phyloP scores from a whole-genome alignment of 2,329 filamentous ascomycete genomes.

The Pseudofabraea citricarpa region DNA sequence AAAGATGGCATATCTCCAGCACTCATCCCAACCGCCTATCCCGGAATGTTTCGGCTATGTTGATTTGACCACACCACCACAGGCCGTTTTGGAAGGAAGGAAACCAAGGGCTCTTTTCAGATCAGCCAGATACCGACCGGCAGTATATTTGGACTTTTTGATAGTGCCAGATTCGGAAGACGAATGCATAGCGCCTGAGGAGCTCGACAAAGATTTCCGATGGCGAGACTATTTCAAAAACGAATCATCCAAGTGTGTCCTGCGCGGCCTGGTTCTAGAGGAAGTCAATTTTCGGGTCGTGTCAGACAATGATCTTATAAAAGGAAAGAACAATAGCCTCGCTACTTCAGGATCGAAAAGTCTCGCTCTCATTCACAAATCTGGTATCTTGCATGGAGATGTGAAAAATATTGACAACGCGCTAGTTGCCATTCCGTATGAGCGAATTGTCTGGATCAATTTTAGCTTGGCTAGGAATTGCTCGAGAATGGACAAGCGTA shows the following conservation, averaged over 20 bases:
- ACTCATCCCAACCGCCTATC: not conserved
- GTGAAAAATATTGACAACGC: not conserved
- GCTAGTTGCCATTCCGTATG: not conserved
- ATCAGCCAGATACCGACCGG: not conserved
- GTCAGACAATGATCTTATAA: not conserved
- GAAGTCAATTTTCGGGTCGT: not conserved
- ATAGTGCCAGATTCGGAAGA: not conserved
- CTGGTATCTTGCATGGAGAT: not conserved
- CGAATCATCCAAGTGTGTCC: not conserved
- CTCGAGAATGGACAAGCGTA: not conserved
- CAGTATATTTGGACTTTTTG: not conserved
- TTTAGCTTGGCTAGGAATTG: not conserved
- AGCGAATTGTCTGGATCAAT: not conserved
- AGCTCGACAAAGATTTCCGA: not conserved
- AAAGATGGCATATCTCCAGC: not conserved
- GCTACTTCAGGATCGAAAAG: not conserved
- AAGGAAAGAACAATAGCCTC: not conserved
- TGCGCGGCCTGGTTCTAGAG: not conserved
- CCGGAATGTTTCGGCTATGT: conserved; percentile 1
- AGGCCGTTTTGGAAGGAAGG: not conserved
- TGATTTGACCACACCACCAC: not conserved
- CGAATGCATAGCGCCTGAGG: not conserved
- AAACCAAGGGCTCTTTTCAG: not conserved
- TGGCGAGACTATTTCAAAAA: not conserved
- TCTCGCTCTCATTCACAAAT: not conserved